These are phyloP conservation scores for Psidium guajava DNA, from an alignment of 345 rosid species.

Conservation along the genomic window DNA sequence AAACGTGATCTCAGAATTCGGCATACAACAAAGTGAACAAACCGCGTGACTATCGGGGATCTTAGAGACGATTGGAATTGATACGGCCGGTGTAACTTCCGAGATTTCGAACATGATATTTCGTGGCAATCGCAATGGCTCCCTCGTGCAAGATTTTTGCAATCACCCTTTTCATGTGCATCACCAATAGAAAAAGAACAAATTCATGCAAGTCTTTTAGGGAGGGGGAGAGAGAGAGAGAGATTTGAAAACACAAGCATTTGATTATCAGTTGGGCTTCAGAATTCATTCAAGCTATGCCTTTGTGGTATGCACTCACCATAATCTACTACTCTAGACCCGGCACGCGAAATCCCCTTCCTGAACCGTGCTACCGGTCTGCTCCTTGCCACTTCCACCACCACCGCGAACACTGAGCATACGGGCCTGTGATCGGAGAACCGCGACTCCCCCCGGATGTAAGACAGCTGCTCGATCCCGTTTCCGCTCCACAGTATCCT, in stretches of 20 bases:
- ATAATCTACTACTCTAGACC: conserved; percentile 28
- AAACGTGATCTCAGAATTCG: neutral
- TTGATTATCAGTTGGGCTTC: neutral
- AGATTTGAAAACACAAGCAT: neutral
- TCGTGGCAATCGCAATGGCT: neutral
- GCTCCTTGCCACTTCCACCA: conserved; percentile 38
- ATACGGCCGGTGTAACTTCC: neutral
- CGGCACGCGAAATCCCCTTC: conserved; percentile 59
- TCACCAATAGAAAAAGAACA: neutral
- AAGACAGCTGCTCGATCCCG: conserved; percentile 72
- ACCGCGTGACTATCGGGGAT: accelerated
- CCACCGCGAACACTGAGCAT: conserved; percentile 59
- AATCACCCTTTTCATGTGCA: neutral
- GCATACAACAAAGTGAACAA: neutral
- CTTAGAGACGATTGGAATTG: neutral
- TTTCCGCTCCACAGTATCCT: conserved; percentile 79
- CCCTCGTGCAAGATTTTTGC: neutral
- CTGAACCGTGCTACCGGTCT: conserved; percentile 31
- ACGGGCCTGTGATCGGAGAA: conserved; percentile 97
- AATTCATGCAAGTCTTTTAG: neutral
- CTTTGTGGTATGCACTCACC: conserved; percentile 54
- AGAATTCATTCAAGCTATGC: conserved; percentile 50
- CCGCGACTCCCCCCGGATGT: conserved; percentile 71
- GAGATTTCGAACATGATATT: neutral
- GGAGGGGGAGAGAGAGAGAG: neutral